Base-by-base conservation (phyloP, 192 early-diverging fungal genomes). In the Entomortierella beljakovae region DNA sequence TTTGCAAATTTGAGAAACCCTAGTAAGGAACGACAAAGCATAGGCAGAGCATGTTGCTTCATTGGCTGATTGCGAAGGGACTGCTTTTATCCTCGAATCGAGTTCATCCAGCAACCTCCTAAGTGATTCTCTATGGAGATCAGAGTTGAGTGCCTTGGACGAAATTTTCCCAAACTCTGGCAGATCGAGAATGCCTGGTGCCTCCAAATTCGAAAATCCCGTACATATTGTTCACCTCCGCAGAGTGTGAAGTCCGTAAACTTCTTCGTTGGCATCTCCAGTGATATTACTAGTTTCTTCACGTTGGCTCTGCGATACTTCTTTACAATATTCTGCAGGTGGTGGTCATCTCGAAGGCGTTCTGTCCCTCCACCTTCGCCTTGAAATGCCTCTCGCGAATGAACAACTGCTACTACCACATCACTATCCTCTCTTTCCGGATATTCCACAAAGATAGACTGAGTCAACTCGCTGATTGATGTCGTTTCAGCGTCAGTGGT, bases 251-350 rank as follows among this genome's bases (percentile, higher is more conserved):
- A 69, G 56, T 58, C 57, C 0, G 33, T 49, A 40, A 52, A 59
- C 33, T 58, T 61, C 50, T 69, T 59, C 33, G 48, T 60, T 13
- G 67, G 65, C 32, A 53, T 67, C 43, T 67, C 65, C 46, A 67
- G 53, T 6, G 65, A 40, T 25, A 67, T 53, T 52, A 42, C 58
- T 29, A 69, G 8, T 16, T 26, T 69, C 56, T 31, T 50, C 25
- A 35, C 58, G 50, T 59, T 69, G 25, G 53, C 58, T 32, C 35
- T 37, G 4, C 1, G 31, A 48, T 51, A 64, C 50, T 34, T 33
- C n/a, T 32, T 23, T 33, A 64, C 37, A 34, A 64, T 64, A 13
- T 50, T 34, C 3, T 49, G 6, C 22, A 64, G 52, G 10, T 48
- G 48, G n/a, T 46, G 18, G 34, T 64, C 50, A 26, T 55, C 26